phyloP scores from a whole-genome alignment of 2,329 filamentous ascomycete genomes.

The Phialophora verrucosa region DNA sequence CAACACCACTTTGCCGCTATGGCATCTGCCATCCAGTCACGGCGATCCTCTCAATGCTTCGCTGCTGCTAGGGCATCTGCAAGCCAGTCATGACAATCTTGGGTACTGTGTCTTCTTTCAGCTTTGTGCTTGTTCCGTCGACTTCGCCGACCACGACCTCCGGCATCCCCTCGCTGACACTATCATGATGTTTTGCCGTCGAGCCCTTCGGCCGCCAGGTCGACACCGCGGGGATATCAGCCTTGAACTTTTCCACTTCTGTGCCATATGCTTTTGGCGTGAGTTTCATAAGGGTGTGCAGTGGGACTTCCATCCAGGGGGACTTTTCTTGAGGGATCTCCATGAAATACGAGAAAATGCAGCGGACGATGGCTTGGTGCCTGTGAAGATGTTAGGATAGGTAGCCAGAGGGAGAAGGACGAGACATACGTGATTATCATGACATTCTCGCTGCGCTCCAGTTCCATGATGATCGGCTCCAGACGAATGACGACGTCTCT shows the following conservation, averaged over 20 bases:
- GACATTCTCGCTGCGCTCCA: slow-evolving; percentile 94
- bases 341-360: slow-evolving; percentile 99
- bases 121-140: neutral
- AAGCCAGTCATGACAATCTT: slow-evolving; percentile 20
- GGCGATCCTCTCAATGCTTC: neutral
- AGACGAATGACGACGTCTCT: slow-evolving; percentile 96
- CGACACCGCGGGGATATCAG: slow-evolving; percentile 92
- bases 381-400: slow-evolving; percentile 4
- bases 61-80: neutral
- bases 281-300: slow-evolving; percentile 95
- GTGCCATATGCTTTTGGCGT: slow-evolving; percentile 94
- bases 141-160: slow-evolving; percentile 30
- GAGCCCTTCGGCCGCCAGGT: slow-evolving; percentile 87
- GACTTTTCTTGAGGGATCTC: slow-evolving; percentile 90
- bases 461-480: slow-evolving; percentile 99
- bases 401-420: neutral
- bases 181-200: slow-evolving; percentile 37
- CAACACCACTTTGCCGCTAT: neutral
- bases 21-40: slow-evolving; percentile 4
- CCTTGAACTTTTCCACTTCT: slow-evolving; percentile 83
- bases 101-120: slow-evolving; percentile 16
- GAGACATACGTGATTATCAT: slow-evolving; percentile 76
- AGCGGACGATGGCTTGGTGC: slow-evolving; percentile 93
- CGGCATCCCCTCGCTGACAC: slow-evolving; percentile 31
- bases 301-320: slow-evolving; percentile 97